These are phyloP conservation scores for Pseudogymnoascus sp. DNA, from an alignment of 2,329 filamentous ascomycete species.

Conservation along the genomic window DNA sequence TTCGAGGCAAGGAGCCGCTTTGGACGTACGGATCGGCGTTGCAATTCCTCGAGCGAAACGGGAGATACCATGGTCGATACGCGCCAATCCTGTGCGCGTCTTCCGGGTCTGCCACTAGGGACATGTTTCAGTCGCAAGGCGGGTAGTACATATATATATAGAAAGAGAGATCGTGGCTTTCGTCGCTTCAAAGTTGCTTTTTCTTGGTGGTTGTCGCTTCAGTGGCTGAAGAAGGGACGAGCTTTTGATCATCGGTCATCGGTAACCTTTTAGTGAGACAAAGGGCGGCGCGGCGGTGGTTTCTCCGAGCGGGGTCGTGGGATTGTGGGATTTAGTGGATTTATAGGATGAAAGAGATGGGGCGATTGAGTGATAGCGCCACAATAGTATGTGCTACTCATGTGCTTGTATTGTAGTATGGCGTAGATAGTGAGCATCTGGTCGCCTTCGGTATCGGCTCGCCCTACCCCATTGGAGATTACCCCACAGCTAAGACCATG, in stretches of 20 bases:
- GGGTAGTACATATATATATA: neutral
- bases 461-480: neutral
- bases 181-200: conserved; percentile 5
- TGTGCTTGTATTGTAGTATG: neutral
- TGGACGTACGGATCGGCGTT: neutral
- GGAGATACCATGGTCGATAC: conserved; percentile 48
- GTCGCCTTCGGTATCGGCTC: neutral
- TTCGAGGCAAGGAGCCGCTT: neutral
- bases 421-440: neutral
- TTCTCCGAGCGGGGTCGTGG: neutral
- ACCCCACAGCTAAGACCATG: conserved; percentile 2
- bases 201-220: neutral
- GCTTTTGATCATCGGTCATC: neutral
- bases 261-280: neutral
- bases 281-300: neutral
- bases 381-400: neutral
- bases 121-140: neutral
- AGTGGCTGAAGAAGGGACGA: neutral
- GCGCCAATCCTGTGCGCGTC: conserved; percentile 10
- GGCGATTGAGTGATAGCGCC: conserved; percentile 5
- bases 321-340: neutral
- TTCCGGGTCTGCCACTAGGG: neutral
- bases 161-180: neutral
- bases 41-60: conserved; percentile 38
- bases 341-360: neutral